A percentile compares a stretch with the other conserved stretches of the same genome.
phyloP scores from a whole-genome alignment of 352 stramenopile genomes.

The Pythium sp. region DNA sequence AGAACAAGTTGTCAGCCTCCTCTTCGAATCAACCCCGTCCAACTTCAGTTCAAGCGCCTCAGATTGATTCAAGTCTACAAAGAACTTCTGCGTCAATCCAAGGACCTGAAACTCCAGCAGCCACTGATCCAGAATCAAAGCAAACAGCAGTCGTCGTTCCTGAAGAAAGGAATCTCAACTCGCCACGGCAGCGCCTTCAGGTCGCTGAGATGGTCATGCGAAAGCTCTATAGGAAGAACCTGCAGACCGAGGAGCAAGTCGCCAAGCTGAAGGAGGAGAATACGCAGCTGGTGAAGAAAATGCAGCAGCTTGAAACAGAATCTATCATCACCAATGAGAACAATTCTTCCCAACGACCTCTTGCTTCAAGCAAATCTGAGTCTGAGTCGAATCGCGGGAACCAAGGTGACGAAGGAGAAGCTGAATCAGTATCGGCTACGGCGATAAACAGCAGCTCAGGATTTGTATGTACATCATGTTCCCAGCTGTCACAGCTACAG shows the following conservation, averaged over 20 bases:
- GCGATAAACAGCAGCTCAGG: neutral
- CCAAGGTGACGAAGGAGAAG: slow-evolving; percentile 4
- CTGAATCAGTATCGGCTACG: neutral
- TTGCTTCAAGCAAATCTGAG: neutral
- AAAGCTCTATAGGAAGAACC: slow-evolving; percentile 56
- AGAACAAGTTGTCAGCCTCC: neutral
- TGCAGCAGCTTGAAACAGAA: slow-evolving; percentile 14
- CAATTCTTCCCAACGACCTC: neutral
- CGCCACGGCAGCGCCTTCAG: slow-evolving; percentile 40
- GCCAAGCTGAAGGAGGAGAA: slow-evolving; percentile 26
- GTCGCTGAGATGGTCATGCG: slow-evolving; percentile 60
- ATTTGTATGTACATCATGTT: slow-evolving; percentile 3
- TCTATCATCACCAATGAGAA: slow-evolving; percentile 6
- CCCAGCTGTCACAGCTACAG: neutral
- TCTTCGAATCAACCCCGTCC: neutral
- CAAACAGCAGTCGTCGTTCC: neutral
- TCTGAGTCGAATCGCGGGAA: neutral
- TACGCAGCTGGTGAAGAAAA: slow-evolving; percentile 16
- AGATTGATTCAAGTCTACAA: neutral
- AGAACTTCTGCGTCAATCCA: neutral
- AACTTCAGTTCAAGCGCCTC: neutral
- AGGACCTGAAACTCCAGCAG: neutral
- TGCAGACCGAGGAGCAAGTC: slow-evolving; percentile 36
- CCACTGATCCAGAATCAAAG: neutral
- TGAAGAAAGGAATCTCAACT: slow-evolving; percentile 26